Conservation (phyloP, 345 rosid genomes). For the Clarkia xantiana region DNA sequence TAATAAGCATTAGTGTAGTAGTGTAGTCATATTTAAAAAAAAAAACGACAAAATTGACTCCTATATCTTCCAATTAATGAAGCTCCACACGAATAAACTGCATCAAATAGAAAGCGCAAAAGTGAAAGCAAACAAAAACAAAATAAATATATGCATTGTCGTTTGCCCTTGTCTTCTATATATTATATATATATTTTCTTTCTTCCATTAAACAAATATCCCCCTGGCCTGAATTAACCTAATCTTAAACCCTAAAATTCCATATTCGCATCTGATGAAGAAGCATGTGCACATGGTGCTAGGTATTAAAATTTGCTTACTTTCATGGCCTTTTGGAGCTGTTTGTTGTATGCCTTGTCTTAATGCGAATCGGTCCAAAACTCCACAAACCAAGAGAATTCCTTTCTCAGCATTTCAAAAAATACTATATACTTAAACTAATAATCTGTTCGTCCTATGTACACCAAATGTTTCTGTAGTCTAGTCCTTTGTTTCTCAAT, state of each 20-base stretch:
- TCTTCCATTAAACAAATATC: constrained; percentile 1
- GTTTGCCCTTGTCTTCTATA: constrained; percentile 21
- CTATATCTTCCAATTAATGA: too few relatives aligned
- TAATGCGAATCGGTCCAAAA: constrained; percentile 13
- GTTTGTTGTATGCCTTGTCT: constrained; percentile 32
- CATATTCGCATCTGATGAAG: not conserved
- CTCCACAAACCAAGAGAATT: constrained; percentile 31
- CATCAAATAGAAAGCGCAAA: too few relatives aligned
- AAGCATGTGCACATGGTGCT: not conserved
- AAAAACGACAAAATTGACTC: too few relatives aligned
- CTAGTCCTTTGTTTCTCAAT: constrained; percentile 42
- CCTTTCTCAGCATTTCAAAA: constrained; percentile 25
- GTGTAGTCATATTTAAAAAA: too few relatives aligned
- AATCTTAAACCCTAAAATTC: not conserved
- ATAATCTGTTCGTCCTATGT: constrained; percentile 3
- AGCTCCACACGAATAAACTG: too few relatives aligned
- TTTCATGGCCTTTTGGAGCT: constrained; percentile 10
- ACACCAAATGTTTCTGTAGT: constrained; percentile 26
- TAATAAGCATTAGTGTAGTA: too few relatives aligned
- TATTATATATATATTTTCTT: constrained; percentile 18
- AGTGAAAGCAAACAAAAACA: too few relatives aligned
- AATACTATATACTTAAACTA: not conserved
- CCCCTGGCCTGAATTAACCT: not conserved
- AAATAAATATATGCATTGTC: too few relatives aligned
- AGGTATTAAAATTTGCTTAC: constrained; percentile 10